Percentiles rank a stretch among this genome's conserved stretches.
Evolutionary conservation across 106 monocot genomes (phyloP).

Genomic region (Gastrodia elata): DNA sequence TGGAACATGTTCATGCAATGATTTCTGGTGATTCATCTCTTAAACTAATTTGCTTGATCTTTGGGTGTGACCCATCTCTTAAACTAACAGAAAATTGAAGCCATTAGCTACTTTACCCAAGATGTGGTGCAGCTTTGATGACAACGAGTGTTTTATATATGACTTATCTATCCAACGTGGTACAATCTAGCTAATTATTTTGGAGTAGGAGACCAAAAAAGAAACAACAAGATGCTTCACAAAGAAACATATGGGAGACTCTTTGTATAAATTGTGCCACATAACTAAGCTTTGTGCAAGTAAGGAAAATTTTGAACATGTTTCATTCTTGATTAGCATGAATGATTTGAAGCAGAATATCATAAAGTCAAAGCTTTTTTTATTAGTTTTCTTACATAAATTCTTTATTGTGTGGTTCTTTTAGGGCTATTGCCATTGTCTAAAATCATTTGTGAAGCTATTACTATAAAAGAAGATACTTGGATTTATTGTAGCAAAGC

Average conservation of each 20-base stretch:
- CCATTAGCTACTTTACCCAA: neutral
- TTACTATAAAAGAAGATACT: too few relatives aligned
- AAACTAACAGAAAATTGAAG: neutral
- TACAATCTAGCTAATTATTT: neutral
- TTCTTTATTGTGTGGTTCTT: too few relatives aligned
- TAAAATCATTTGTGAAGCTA: too few relatives aligned
- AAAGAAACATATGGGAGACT: neutral
- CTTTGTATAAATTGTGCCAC: neutral
- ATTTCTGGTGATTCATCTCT: conserved; percentile 61
- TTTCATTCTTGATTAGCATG: neutral
- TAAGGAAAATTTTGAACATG: neutral
- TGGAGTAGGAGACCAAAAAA: conserved; percentile 6
- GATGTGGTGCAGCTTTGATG: neutral
- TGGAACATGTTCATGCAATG: conserved; percentile 74
- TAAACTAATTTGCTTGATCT: neutral
- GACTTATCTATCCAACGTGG: neutral
- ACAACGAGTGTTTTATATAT: neutral
- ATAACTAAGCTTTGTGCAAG: neutral
- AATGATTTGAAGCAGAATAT: neutral
- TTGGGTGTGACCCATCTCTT: conserved; percentile 37
- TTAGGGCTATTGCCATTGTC: too few relatives aligned
- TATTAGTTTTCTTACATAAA: too few relatives aligned
- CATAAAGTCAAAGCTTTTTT: neutral
- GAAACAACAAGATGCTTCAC: neutral
- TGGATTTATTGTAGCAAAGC: too few relatives aligned